Evolutionary conservation across 1,284 basidiomycete species (phyloP).

Genomic region (Ganoderma leucocontextum): DNA sequence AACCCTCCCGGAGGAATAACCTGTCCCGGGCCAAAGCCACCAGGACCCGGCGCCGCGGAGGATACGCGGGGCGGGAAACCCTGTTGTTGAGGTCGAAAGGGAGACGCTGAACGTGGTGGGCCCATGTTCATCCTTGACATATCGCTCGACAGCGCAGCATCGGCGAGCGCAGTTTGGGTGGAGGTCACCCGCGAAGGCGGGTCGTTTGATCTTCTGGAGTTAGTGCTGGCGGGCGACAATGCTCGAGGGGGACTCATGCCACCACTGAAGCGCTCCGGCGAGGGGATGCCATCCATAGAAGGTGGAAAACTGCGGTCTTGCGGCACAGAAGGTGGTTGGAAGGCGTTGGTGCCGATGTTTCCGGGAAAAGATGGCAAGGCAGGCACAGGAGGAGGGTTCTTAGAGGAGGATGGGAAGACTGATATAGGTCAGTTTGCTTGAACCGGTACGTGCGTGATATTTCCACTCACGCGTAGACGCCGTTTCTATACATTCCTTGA

Average conservation of each 20-base stretch:
- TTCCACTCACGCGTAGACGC: slow-evolving; percentile 71
- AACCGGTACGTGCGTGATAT: slow-evolving; percentile 6
- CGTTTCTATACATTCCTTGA: slow-evolving; percentile 87
- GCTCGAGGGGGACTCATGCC: slow-evolving; percentile 38
- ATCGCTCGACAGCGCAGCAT: slow-evolving; percentile 36
- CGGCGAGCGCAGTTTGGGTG: slow-evolving; percentile 28
- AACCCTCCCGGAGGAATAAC: slow-evolving; percentile 38
- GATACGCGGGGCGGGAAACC: slow-evolving; percentile 35
- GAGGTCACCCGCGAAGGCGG: slow-evolving; percentile 36
- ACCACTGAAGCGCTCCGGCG: slow-evolving; percentile 28
- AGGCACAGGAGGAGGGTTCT: slow-evolving; percentile 47
- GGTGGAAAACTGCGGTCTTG: slow-evolving; percentile 27
- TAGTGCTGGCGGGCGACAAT: slow-evolving; percentile 35
- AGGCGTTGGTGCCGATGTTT: slow-evolving; percentile 29
- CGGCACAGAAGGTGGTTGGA: slow-evolving; percentile 34
- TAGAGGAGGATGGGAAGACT: slow-evolving; percentile 65
- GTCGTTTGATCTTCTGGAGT: slow-evolving; percentile 28
- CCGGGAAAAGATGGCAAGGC: slow-evolving; percentile 31
- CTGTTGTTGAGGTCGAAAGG: slow-evolving; percentile 30
- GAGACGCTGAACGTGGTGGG: slow-evolving; percentile 31
- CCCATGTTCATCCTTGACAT: slow-evolving; percentile 42
- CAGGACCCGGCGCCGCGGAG: slow-evolving; percentile 27
- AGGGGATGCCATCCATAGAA: slow-evolving; percentile 24
- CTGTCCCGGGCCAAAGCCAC: slow-evolving; percentile 38
- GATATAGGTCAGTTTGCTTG: slow-evolving; percentile 15